phyloP scores from a whole-genome alignment of 352 stramenopile genomes.

The Globisporangium middletonii region DNA sequence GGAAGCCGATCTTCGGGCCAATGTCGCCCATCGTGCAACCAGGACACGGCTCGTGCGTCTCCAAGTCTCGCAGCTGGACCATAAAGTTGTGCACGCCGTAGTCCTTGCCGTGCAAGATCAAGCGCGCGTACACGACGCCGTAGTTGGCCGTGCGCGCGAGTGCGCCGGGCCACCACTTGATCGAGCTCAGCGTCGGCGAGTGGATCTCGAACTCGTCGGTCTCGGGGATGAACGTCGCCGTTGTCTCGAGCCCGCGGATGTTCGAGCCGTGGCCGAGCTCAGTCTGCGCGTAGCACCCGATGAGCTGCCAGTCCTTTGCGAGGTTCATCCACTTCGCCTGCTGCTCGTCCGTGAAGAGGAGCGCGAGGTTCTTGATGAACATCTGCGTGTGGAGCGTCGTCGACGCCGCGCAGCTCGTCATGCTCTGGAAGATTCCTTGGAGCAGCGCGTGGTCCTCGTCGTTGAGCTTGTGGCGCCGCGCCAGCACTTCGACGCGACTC shows the following conservation, averaged over 20 bases:
- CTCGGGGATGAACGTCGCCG: constrained; percentile 33
- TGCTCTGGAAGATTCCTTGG: constrained; percentile 25
- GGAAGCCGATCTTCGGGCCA: constrained; percentile 82
- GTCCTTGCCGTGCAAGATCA: constrained; percentile 81
- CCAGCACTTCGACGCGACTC: constrained; percentile 48
- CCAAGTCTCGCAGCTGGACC: constrained; percentile 89
- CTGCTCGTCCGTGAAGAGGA: not conserved
- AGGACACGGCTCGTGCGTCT: constrained; percentile 50
- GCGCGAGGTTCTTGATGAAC: constrained; percentile 57
- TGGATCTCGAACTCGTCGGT: constrained; percentile 93
- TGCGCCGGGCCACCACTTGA: constrained; percentile 96
- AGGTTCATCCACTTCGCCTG: not conserved
- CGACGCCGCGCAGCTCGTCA: constrained; percentile 46
- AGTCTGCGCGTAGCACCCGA: constrained; percentile 94
- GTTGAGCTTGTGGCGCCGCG: constrained; percentile 39
- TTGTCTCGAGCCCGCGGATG: constrained; percentile 88
- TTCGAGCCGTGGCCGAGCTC: constrained; percentile 95
- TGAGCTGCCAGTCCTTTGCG: constrained; percentile 52
- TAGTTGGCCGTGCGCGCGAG: constrained; percentile 94
- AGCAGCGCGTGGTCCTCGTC: no score
- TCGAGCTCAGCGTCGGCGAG: constrained; percentile 91
- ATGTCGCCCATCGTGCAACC: constrained; percentile 62
- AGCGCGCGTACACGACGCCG: constrained; percentile 72
- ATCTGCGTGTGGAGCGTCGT: constrained; percentile 68
- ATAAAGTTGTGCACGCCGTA: constrained; percentile 97